These are phyloP conservation scores for Phytophthora nicotianae DNA, from an alignment of 352 stramenopile genomes.

Conservation along the genomic window DNA sequence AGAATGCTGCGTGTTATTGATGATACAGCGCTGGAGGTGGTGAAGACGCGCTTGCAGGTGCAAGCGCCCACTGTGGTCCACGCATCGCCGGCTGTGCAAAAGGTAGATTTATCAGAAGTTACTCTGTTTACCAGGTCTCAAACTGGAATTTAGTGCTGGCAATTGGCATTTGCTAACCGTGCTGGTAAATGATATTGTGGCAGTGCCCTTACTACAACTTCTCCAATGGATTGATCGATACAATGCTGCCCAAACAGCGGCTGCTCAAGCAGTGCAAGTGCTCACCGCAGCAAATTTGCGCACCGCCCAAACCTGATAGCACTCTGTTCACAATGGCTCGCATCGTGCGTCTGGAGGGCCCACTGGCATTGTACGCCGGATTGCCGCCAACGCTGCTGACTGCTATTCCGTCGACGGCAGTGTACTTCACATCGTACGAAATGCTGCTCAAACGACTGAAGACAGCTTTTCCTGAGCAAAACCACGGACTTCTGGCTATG, in stretches of 20 bases:
- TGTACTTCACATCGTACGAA: constrained; percentile 96
- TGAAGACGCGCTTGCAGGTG: constrained; percentile 84
- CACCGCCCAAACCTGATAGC: constrained; percentile 43
- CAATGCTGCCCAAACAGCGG: constrained; percentile 71
- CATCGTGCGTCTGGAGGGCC: constrained; percentile 67
- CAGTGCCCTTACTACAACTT: constrained; percentile 79
- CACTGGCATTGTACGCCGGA: constrained; percentile 76
- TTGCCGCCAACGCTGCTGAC: constrained; percentile 92
- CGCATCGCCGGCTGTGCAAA: constrained; percentile 47
- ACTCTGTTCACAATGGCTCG: constrained; percentile 68
- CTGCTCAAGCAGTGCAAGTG: constrained; percentile 65
- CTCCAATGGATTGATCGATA: constrained; percentile 84
- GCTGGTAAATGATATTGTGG: not conserved
- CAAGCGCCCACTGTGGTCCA: constrained; percentile 66
- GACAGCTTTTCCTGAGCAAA: constrained; percentile 42
- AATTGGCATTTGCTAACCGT: constrained; percentile 12
- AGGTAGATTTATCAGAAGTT: constrained; percentile 31
- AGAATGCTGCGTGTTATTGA: not conserved
- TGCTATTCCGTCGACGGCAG: constrained; percentile 91
- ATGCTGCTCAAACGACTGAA: constrained; percentile 51
- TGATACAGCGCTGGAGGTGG: constrained; percentile 76
- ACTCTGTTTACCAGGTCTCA: constrained; percentile 6
- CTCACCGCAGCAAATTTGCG: constrained; percentile 50
- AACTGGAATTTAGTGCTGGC: not conserved
- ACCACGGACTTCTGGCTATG: constrained; percentile 53